Conservation (phyloP, 2,329 filamentous ascomycete species). For the Diplodia intermedia region DNA sequence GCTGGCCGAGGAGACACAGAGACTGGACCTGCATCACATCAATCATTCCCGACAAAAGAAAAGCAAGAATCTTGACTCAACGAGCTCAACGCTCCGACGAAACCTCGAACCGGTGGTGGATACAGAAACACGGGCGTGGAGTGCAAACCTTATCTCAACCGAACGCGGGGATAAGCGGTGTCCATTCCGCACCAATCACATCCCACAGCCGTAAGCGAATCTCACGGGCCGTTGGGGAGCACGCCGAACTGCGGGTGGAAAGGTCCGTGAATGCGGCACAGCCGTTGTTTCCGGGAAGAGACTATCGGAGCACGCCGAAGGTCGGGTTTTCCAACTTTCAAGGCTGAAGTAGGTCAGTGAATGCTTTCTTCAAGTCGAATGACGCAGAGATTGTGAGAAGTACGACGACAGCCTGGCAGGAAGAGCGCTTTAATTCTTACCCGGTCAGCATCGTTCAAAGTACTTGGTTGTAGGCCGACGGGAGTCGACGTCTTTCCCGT, state of each 20-base stretch:
- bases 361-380: too few species aligned
- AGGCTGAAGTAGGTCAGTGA: too few species aligned
- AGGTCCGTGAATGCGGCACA: background rate
- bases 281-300: background rate
- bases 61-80: background rate
- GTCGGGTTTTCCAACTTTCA: background rate
- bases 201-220: background rate
- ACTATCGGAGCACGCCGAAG: background rate
- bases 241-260: background rate
- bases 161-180: background rate
- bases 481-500: too few species aligned
- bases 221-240: background rate
- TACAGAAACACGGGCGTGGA: background rate
- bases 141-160: constrained; percentile 6
- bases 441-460: background rate
- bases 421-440: background rate
- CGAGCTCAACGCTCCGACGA: background rate
- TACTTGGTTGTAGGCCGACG: too few species aligned
- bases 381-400: too few species aligned
- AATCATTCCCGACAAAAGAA: background rate
- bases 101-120: background rate
- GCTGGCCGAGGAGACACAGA: background rate
- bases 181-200: constrained; percentile 6
- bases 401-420: background rate
- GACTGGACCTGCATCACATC: background rate